Evolutionary conservation across 805 yeast species (phyloP).

Genomic region (Kuraishia molischiana): DNA sequence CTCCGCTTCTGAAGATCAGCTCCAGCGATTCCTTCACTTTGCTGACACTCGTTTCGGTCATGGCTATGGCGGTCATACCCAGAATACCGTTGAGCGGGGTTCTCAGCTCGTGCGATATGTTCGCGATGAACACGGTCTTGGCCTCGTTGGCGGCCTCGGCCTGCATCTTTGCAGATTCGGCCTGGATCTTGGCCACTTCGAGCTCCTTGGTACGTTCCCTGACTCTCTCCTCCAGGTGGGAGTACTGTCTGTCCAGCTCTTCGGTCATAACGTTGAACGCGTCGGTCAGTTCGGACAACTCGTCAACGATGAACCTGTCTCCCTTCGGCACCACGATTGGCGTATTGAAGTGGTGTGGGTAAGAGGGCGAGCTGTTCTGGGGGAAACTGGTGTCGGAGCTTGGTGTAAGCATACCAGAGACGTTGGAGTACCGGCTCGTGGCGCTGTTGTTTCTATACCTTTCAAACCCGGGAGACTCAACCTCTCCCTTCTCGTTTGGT

Average conservation of each 20-base stretch:
- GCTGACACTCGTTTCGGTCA: conserved; percentile 68
- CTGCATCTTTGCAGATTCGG: conserved; percentile 29
- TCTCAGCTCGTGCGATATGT: conserved; percentile 87
- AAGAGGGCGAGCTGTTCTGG: conserved; percentile 12
- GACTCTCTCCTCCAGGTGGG: conserved; percentile 82
- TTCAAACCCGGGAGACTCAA: not conserved
- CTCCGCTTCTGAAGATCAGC: conserved; percentile 86
- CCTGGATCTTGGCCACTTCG: conserved; percentile 80
- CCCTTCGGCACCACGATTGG: conserved; percentile 27
- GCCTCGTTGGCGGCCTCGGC: conserved; percentile 92
- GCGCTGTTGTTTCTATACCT: not conserved
- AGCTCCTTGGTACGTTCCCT: conserved; percentile 77
- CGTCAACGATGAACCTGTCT: conserved; percentile 61
- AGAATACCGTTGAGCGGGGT: conserved; percentile 94
- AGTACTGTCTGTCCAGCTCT: conserved; percentile 76
- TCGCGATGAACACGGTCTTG: conserved; percentile 87
- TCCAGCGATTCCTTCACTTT: conserved; percentile 69
- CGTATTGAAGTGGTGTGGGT: conserved; percentile 9
- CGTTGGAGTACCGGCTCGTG: not conserved
- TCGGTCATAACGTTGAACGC: conserved; percentile 90
- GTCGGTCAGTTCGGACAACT: conserved; percentile 76
- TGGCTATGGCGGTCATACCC: conserved; percentile 91
- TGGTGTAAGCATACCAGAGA: not conserved
- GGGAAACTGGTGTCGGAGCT: not conserved
- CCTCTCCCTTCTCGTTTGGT: no score